Evolutionary conservation across 1,284 basidiomycete genomes (phyloP).

Genomic region (Lignosus rhinocerotis): DNA sequence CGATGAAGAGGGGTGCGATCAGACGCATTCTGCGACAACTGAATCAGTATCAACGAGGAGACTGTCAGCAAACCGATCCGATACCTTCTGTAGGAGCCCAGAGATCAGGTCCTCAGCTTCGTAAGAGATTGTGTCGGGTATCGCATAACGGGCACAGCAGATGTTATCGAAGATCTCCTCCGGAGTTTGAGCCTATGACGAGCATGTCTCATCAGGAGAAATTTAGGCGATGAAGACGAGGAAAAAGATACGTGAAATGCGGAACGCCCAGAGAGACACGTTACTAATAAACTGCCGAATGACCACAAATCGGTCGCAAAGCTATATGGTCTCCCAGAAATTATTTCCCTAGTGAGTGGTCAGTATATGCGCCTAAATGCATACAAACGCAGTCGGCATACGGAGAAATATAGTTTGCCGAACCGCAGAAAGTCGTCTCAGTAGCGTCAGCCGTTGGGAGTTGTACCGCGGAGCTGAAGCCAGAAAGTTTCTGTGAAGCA

Average conservation of each 20-base stretch:
- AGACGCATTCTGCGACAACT: constrained; percentile 18
- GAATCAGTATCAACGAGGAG: not conserved
- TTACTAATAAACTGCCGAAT: constrained; percentile 28
- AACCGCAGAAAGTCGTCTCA: constrained; percentile 18
- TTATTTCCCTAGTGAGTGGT: constrained; percentile 26
- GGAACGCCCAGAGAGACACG: constrained; percentile 25
- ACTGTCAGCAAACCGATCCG: not conserved
- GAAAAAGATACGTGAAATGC: constrained; percentile 22
- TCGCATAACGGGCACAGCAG: constrained; percentile 9
- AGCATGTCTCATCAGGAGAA: not conserved
- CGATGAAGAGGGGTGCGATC: constrained; percentile 26
- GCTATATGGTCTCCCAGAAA: constrained; percentile 23
- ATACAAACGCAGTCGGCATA: constrained; percentile 12
- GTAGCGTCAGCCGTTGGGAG: constrained; percentile 19
- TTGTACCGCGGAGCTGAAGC: constrained; percentile 25
- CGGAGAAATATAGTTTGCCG: constrained; percentile 29
- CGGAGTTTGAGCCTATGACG: constrained; percentile 11
- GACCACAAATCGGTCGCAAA: constrained; percentile 33
- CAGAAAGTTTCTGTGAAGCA: constrained; percentile 30
- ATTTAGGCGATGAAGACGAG: not conserved
- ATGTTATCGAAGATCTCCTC: constrained; percentile 24
- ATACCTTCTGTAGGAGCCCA: constrained; percentile 24
- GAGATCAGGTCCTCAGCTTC: constrained; percentile 25
- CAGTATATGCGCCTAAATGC: not conserved
- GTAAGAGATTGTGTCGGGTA: constrained; percentile 9